Evolutionary conservation across 148 eudicot species (phyloP), one percentile per base, ranked within the genome.

Genomic region (Oxyria digyna): DNA sequence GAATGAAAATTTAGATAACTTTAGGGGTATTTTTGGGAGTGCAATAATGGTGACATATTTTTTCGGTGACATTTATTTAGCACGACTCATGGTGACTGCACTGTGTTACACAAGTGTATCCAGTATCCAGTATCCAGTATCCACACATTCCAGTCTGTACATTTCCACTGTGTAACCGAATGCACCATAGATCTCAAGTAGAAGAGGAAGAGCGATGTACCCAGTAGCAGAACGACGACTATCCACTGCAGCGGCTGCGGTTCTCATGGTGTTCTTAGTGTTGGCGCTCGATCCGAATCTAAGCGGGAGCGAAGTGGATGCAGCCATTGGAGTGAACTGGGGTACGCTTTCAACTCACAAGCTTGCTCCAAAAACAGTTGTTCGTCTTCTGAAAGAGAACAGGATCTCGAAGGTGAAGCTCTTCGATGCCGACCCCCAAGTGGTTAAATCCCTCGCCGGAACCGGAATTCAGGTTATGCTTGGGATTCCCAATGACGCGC

Each of bases 241-340:
- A 26, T 26, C 62, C 9, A 49, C 26, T 9, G 62, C 15, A 17
- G 32, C 17, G 12, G 62, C 8, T 33, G 64, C 35, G 64, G 65
- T 59, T 4, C 37, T 59, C 2, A 18, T n/a, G n/a, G 18, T 31
- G 37, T 13, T 59, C 18, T 35, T 59, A 13, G 65, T 18, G 37
- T 18, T 31, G 65, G 65, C 65, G n/a, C 18, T 59, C 29, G 65
- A 59, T 29, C 65, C 35, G 65, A 59, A 13, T 59, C 37, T 15
- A n/a, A 14, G 3, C 35, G 10, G 65, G 65, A 13, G 65, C 18
- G 18, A 31, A 15, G 71, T 62, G 72, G 83, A 70, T 42, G 87
- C 85, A 7, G 94, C 81, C 15, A 76, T 91, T 65, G 97, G 97
- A 7, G 88, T 91, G 73, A 91, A 88, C 83, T 91, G 97, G 97